Evolutionary conservation across 2,329 filamentous ascomycete genomes (phyloP), one percentile per base, ranked within the genome.

Genomic region (Macroventuria anomochaeta): DNA sequence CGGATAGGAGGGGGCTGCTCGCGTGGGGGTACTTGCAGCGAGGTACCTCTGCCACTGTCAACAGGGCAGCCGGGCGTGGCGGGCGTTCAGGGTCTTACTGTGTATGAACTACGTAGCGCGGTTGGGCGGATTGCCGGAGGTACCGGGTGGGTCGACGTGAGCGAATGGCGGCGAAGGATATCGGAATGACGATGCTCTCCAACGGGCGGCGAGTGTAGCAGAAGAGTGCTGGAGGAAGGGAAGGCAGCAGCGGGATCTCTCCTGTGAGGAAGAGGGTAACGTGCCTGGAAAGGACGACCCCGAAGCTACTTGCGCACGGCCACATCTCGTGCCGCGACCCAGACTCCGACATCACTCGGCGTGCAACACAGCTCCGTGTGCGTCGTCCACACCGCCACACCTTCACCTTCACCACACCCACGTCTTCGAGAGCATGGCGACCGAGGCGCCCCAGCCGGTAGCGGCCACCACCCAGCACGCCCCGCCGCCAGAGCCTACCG

Each of bases 1-100:
- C 36, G 46, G 32, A 33, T 23, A n/a, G 34, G 34, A 18, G 26
- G 21, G 15, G 23, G 29, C 28, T 52, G 49, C 29, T 36, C 21
- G 41, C 36, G 37, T n/a, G n/a, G 26, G 29, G 41, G 41, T 12
- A 21, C n/a, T n/a, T n/a, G 49, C 42, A 50, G 37, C 53, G 44
- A 57, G 53, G 40, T n/a, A n/a, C 39, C 36, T 37, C 54, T 55
- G 51, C 48, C 56, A 41, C 42, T 3, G 38, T 41, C 46, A 49
- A 31, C 37, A 42, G 38, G 31, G 37, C 46, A 20, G 38, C n/a
- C 21, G 44, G 44, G 33, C 28, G 52, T 40, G 46, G 52, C 46
- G 40, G 52, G 39, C 34, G 53, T 54, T 60, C 57, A 57, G 61
- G 62, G 64, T 65, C 68, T 71, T 67, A 70, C 65, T 61, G 61